These are phyloP conservation scores for Neurospora sp. DNA, from an alignment of 2,329 filamentous ascomycete genomes.

Conservation along the genomic window DNA sequence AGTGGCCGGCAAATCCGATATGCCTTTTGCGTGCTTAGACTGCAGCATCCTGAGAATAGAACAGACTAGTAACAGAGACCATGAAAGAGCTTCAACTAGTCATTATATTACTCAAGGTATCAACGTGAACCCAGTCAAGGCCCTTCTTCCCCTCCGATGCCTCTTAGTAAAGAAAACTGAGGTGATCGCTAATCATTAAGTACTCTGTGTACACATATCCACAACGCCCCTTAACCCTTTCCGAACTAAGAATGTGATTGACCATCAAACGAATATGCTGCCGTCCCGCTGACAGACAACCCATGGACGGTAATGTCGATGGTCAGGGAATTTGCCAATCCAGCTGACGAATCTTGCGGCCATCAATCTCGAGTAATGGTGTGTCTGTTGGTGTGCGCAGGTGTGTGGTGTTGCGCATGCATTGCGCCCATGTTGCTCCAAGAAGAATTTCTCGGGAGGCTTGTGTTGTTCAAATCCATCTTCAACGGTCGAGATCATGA, in stretches of 20 bases:
- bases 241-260: not conserved
- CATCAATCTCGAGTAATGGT: not conserved
- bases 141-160: not conserved
- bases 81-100: not conserved
- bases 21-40: not conserved
- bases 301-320: not conserved
- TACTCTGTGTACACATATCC: not conserved
- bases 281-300: not conserved
- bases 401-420: not conserved
- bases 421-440: not conserved
- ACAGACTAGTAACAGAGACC: not conserved
- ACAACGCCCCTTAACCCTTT: not conserved
- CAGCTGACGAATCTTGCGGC: not conserved
- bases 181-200: not conserved
- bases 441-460: not conserved
- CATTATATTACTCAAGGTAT: not conserved
- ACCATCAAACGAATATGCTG: not conserved
- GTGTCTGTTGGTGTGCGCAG: not conserved
- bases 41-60: not conserved
- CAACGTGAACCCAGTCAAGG: not conserved
- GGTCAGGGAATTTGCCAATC: not conserved
- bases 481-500: not conserved
- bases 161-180: not conserved
- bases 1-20: not conserved
- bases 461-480: not conserved